phyloP scores from a whole-genome alignment of 768 basidiomycete species.

The Boletus fagicola region DNA sequence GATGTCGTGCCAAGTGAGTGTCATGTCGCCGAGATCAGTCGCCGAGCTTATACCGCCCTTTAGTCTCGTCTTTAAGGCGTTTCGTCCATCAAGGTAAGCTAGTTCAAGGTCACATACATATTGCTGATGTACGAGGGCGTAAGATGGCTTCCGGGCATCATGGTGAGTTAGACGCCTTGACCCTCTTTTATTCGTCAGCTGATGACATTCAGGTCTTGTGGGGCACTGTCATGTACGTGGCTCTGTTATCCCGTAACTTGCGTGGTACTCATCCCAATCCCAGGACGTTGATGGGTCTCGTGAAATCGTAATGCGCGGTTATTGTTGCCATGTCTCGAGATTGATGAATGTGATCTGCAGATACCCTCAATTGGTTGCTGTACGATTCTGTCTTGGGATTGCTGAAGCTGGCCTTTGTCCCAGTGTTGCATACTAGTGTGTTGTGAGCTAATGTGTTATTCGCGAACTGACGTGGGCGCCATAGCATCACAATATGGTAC shows the following conservation, averaged over 20 bases:
- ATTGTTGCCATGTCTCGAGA: background rate
- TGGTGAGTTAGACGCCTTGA: constrained; percentile 36
- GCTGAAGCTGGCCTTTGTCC: constrained; percentile 74
- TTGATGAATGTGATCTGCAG: constrained; percentile 31
- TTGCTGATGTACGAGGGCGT: background rate
- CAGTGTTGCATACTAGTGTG: constrained; percentile 71
- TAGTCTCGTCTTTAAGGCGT: constrained; percentile 50
- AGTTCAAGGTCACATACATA: background rate
- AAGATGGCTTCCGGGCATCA: constrained; percentile 65
- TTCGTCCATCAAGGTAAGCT: constrained; percentile 59
- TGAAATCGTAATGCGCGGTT: constrained; percentile 49
- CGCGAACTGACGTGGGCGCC: background rate
- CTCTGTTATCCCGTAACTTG: background rate
- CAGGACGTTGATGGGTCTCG: constrained; percentile 66
- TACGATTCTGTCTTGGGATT: constrained; percentile 57
- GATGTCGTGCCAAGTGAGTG: constrained; percentile 65
- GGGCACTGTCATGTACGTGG: constrained; percentile 58
- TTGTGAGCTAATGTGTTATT: background rate
- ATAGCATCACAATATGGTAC: constrained; percentile 66
- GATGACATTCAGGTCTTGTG: constrained; percentile 48
- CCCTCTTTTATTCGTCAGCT: background rate
- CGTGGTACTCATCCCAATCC: background rate
- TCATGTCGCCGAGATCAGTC: no score
- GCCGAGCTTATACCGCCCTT: background rate
- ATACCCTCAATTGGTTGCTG: constrained; percentile 59